Conservation (phyloP, 2,329 filamentous ascomycete genomes). For the Cadophora sp. region DNA sequence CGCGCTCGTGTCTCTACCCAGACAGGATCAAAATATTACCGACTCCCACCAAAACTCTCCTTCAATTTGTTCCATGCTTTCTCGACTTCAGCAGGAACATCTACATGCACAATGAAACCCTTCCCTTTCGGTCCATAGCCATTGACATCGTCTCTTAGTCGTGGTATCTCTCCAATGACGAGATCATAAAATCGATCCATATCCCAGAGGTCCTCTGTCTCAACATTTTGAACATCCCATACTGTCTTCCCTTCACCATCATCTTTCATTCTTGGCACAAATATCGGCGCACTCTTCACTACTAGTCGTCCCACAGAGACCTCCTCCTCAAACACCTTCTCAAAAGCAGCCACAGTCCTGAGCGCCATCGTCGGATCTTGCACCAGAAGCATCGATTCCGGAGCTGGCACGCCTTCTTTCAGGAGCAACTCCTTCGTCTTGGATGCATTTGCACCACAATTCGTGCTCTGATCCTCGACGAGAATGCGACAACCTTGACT, state of each 20-base stretch:
- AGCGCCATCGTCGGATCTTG: slow-evolving; percentile 55
- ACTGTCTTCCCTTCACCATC: slow-evolving; percentile 14
- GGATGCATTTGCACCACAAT: slow-evolving; percentile 53
- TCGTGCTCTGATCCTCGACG: slow-evolving; percentile 52
- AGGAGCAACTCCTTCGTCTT: slow-evolving; percentile 47
- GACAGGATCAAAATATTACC: too few species aligned
- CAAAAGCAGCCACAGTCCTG: slow-evolving; percentile 50
- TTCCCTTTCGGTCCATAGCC: slow-evolving; percentile 53
- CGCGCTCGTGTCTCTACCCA: too few species aligned
- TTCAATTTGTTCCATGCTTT: slow-evolving; percentile 20
- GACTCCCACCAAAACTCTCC: slow-evolving; percentile 2
- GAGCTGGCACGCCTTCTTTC: slow-evolving; percentile 1
- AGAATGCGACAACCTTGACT: slow-evolving; percentile 45
- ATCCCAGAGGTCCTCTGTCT: slow-evolving; percentile 45
- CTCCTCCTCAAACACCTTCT: slow-evolving; percentile 45
- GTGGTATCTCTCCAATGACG: slow-evolving; percentile 51
- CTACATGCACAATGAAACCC: slow-evolving; percentile 52
- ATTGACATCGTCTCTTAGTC: slow-evolving; percentile 49
- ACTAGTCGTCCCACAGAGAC: slow-evolving; percentile 24
- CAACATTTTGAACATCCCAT: slow-evolving; percentile 22
- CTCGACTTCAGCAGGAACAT: slow-evolving; percentile 43
- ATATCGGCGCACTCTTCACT: slow-evolving; percentile 45
- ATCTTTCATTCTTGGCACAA: slow-evolving; percentile 39
- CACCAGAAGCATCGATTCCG: slow-evolving; percentile 45
- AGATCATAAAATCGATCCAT: slow-evolving; percentile 49